Evolutionary conservation across 2,329 filamentous ascomycete species (phyloP).

Genomic region (Ceratocystis papillata): DNA sequence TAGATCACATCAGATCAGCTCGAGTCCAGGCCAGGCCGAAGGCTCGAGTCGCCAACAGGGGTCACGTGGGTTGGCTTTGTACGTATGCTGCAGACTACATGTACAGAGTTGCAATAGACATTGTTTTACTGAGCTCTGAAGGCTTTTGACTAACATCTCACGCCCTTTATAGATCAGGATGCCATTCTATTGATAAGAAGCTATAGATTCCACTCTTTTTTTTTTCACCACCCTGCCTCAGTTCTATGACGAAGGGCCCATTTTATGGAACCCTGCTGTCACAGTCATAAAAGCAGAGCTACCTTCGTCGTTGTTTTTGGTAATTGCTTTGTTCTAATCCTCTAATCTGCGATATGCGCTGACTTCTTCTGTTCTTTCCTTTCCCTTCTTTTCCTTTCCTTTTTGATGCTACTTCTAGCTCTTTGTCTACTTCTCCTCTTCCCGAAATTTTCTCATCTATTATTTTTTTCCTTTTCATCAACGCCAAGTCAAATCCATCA

Average conservation of each 20-base stretch:
- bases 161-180: too few species aligned
- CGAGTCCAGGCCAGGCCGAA: too few species aligned
- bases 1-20: not conserved
- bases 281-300: not conserved
- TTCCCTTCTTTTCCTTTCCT: not conserved
- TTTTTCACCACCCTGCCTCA: not conserved
- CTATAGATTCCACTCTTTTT: not conserved
- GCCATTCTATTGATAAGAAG: not conserved
- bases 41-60: not conserved
- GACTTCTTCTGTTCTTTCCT: not conserved
- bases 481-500: not conserved
- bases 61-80: not conserved
- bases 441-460: not conserved
- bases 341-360: not conserved
- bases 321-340: conserved; percentile 5
- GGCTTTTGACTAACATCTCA: too few species aligned
- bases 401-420: not conserved
- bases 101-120: too few species aligned
- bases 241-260: not conserved
- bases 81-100: too few species aligned
- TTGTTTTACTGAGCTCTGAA: not conserved
- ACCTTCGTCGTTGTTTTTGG: not conserved
- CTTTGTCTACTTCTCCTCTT: not conserved
- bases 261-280: conserved; percentile 5
- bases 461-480: not conserved